These are phyloP conservation scores for Plasmodium knowlesi DNA, from an alignment of 169 alveolate genomes.

Conservation along the genomic window DNA sequence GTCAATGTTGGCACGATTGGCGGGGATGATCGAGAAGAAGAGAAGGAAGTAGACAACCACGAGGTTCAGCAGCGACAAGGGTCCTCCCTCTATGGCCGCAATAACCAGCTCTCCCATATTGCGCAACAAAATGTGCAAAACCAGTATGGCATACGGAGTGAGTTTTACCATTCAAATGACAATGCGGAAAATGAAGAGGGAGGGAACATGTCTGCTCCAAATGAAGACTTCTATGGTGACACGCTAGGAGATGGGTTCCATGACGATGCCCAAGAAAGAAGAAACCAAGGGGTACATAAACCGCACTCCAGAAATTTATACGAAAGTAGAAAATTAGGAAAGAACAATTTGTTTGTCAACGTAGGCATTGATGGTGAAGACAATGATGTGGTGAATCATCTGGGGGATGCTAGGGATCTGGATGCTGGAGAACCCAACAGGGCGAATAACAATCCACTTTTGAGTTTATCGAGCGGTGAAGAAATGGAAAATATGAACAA, in stretches of 20 bases:
- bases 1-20: not conserved
- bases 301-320: not conserved
- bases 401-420: not conserved
- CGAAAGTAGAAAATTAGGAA: not conserved
- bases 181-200: not conserved
- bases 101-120: not conserved
- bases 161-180: not conserved
- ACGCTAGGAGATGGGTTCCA: not conserved
- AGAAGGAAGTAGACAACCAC: not conserved
- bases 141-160: not conserved
- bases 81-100: not conserved
- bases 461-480: not conserved
- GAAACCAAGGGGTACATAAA: not conserved
- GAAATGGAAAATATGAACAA: not conserved
- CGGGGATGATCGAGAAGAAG: not conserved
- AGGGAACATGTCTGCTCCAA: not conserved
- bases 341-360: not conserved
- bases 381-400: not conserved
- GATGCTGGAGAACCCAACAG: not conserved
- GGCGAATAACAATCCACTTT: not conserved
- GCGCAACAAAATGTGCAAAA: not conserved
- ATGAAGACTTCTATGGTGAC: not conserved
- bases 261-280: not conserved
- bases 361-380: not conserved
- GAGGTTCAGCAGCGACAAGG: not conserved